Conservation (phyloP, 345 rosid genomes). For the Kernera saxatilis region DNA sequence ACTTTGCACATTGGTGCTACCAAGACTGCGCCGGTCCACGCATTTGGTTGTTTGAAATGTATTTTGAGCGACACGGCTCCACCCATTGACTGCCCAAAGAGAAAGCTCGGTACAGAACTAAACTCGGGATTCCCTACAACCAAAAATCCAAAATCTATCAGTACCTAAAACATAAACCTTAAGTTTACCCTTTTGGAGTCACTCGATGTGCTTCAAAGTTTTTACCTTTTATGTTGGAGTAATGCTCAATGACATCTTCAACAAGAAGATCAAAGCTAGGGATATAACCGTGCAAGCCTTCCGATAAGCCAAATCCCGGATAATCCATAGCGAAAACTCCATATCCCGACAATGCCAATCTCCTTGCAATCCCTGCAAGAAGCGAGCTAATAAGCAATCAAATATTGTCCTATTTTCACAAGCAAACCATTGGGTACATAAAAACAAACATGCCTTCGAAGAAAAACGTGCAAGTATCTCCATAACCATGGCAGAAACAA, state of each 20-base stretch:
- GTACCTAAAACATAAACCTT: background rate
- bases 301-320: constrained; percentile 92
- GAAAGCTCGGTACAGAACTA: constrained; percentile 60
- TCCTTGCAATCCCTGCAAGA: constrained; percentile 76
- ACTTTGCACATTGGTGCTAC: constrained; percentile 99
- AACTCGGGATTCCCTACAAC: constrained; percentile 56
- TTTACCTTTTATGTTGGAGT: constrained; percentile 73
- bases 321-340: constrained; percentile 95
- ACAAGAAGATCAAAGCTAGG: constrained; percentile 74
- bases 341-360: constrained; percentile 74
- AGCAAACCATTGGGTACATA: background rate
- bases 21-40: constrained; percentile 86
- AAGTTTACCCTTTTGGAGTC: background rate
- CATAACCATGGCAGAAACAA: constrained; percentile 94
- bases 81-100: constrained; percentile 93
- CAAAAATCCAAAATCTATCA: constrained; percentile 1
- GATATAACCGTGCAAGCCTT: constrained; percentile 84
- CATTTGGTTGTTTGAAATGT: constrained; percentile 76
- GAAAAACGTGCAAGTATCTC: constrained; percentile 96
- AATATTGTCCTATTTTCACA: background rate
- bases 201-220: background rate
- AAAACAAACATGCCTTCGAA: constrained; percentile 60
- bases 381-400: constrained; percentile 13
- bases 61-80: constrained; percentile 93
- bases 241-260: constrained; percentile 80